A percentile compares a stretch with the other conserved stretches of the same genome.
Evolutionary conservation across 495 filamentous ascomycete genomes (phyloP).

Genomic region (Aspergillus nanangensis): DNA sequence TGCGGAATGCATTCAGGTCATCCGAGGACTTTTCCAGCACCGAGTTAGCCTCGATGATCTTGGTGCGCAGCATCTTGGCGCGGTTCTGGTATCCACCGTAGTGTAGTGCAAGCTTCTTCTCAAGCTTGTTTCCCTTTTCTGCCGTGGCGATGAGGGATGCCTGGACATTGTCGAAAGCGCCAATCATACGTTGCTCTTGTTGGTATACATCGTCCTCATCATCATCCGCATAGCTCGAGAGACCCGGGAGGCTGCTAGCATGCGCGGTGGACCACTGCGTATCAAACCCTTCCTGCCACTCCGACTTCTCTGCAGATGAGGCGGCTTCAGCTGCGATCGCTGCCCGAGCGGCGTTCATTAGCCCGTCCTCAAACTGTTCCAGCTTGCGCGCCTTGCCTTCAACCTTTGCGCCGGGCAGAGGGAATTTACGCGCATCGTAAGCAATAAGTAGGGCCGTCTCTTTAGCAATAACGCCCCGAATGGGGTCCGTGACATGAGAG

Average conservation of each 20-base stretch:
- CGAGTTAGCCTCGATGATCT: constrained; percentile 74
- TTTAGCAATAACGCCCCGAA: constrained; percentile 58
- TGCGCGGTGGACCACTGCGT: constrained; percentile 64
- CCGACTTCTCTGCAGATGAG: constrained; percentile 43
- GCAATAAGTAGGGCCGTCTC: constrained; percentile 78
- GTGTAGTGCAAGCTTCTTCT: constrained; percentile 88
- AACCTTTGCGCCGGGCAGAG: constrained; percentile 60
- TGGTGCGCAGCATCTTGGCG: constrained; percentile 71
- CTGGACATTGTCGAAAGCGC: constrained; percentile 54
- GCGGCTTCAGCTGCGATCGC: constrained; percentile 72
- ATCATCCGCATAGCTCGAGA: constrained; percentile 71
- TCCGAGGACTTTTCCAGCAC: constrained; percentile 68
- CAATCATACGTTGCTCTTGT: constrained; percentile 46
- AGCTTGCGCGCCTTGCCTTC: constrained; percentile 57
- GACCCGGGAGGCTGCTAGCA: constrained; percentile 61
- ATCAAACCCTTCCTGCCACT: constrained; percentile 56
- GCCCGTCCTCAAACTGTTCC: constrained; percentile 63
- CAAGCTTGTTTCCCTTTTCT: constrained; percentile 74
- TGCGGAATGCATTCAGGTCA: constrained; percentile 71
- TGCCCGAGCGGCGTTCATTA: constrained; percentile 67
- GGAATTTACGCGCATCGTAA: constrained; percentile 73
- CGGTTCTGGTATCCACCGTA: constrained; percentile 89
- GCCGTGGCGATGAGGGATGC: constrained; percentile 66
- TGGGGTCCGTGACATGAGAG: constrained; percentile 45
- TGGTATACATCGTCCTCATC: constrained; percentile 42